Evolutionary conservation across 2,329 filamentous ascomycete species (phyloP).

Genomic region (Colletotrichum graminicola): DNA sequence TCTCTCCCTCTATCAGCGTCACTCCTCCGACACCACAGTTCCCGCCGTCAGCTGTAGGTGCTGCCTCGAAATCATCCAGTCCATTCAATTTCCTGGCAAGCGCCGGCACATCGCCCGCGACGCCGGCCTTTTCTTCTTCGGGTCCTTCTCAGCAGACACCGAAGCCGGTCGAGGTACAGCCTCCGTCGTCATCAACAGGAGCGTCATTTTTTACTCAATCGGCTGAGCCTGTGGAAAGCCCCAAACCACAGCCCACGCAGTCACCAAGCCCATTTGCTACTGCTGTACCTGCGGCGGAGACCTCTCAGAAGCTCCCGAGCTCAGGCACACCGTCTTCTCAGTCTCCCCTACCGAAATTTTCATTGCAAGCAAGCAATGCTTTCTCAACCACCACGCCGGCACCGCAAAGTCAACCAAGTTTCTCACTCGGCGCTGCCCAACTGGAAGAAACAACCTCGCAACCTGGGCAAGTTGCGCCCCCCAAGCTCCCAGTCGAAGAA

Average conservation of each 20-base stretch:
- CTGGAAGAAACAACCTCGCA: slow-evolving; percentile 27
- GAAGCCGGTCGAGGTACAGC: slow-evolving; percentile 32
- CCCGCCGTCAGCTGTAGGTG: slow-evolving; percentile 10
- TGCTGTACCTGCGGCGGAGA: slow-evolving; percentile 42
- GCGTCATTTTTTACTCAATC: not conserved
- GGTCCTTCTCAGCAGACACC: slow-evolving; percentile 25
- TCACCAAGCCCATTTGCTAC: slow-evolving; percentile 15
- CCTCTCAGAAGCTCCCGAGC: slow-evolving; percentile 4
- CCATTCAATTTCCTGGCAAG: slow-evolving; percentile 14
- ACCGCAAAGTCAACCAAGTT: not conserved
- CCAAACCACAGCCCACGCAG: slow-evolving; percentile 16
- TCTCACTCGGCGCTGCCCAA: not conserved
- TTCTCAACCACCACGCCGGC: not conserved
- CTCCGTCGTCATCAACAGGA: not conserved
- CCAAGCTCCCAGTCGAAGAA: slow-evolving; percentile 4
- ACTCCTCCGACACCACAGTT: slow-evolving; percentile 41
- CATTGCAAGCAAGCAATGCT: slow-evolving; percentile 4
- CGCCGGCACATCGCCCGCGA: not conserved
- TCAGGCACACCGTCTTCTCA: not conserved
- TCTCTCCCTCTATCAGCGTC: slow-evolving; percentile 37
- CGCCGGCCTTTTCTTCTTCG: slow-evolving; percentile 1
- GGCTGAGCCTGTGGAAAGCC: slow-evolving; percentile 45
- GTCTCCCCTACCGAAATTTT: slow-evolving; percentile 21
- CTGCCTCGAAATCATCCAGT: slow-evolving; percentile 15
- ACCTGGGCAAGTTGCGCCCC: not conserved